phyloP scores from a whole-genome alignment of 2,329 filamentous ascomycete genomes.

The Thelonectria blattea region DNA sequence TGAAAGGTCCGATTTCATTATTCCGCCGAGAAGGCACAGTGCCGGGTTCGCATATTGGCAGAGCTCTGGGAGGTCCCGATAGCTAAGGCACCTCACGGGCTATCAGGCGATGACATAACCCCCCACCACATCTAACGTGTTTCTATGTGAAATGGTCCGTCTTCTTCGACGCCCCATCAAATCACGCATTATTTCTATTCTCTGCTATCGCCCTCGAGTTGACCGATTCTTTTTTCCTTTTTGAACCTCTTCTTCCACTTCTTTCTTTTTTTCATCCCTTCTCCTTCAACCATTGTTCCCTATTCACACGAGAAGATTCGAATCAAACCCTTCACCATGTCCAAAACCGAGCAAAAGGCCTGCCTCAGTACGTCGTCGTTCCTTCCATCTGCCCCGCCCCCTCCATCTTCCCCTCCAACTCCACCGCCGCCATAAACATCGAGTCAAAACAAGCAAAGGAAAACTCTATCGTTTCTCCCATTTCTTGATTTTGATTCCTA shows the following conservation, averaged over 20 bases:
- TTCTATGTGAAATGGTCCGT: constrained; percentile 34
- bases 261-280: constrained; percentile 20
- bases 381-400: constrained; percentile 36
- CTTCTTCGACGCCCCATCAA: constrained; percentile 33
- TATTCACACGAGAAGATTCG: constrained; percentile 19
- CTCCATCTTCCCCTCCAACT: constrained; percentile 32
- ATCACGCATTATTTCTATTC: constrained; percentile 40
- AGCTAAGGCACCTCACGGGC: too few relatives aligned
- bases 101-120: constrained; percentile 36
- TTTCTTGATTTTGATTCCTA: neutral
- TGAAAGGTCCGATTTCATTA: neutral
- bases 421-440: constrained; percentile 3
- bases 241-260: constrained; percentile 3
- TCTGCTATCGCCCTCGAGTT: constrained; percentile 21
- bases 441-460: too few relatives aligned
- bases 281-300: constrained; percentile 23
- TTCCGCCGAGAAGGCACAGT: constrained; percentile 22
- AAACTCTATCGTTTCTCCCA: neutral
- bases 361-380: constrained; percentile 66
- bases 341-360: constrained; percentile 64
- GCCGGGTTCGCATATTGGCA: neutral
- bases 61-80: neutral
- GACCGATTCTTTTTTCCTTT: constrained; percentile 17
- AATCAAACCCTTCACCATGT: constrained; percentile 48
- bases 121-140: constrained; percentile 38